A percentile compares a stretch with the other conserved stretches of the same genome.
These are phyloP conservation scores for Protea cynaroides DNA, from an alignment of 164 flowering plant genomes.

Conservation along the genomic window DNA sequence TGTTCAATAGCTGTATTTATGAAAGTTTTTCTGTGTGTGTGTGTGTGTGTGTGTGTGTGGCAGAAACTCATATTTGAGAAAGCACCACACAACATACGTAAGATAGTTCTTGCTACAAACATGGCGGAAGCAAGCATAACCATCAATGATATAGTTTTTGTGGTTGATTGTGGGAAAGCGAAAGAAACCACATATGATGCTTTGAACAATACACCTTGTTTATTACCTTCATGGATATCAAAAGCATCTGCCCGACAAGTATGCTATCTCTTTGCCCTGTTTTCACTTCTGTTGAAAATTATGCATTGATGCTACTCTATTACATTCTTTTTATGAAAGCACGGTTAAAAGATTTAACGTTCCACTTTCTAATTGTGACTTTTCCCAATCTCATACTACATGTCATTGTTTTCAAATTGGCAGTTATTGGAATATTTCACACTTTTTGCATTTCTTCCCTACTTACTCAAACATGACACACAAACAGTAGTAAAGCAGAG, in stretches of 20 bases:
- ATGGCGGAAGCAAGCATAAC: slow-evolving; percentile 99
- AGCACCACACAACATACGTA: slow-evolving; percentile 84
- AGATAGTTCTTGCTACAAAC: slow-evolving; percentile 94
- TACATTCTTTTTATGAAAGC: neutral
- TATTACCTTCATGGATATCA: slow-evolving; percentile 98
- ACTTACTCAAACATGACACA: too few species aligned
- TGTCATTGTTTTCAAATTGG: too few species aligned
- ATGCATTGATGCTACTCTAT: neutral
- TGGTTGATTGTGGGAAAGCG: slow-evolving; percentile 99
- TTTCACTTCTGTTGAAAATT: neutral
- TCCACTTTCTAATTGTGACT: too few species aligned
- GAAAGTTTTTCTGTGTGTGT: slow-evolving; percentile 1
- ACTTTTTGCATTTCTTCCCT: too few species aligned
- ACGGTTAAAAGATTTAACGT: too few species aligned
- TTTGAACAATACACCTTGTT: slow-evolving; percentile 94
- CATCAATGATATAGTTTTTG: slow-evolving; percentile 92
- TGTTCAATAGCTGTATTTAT: neutral
- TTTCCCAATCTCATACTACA: too few species aligned
- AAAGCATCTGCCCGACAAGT: slow-evolving; percentile 98
- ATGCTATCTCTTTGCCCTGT: slow-evolving; percentile 23
- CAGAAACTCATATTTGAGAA: slow-evolving; percentile 95
- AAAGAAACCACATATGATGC: slow-evolving; percentile 99
- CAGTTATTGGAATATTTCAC: too few species aligned
- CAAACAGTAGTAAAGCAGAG: too few species aligned
- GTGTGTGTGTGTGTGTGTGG: too few species aligned